Evolutionary conservation across 2,329 filamentous ascomycete genomes (phyloP), one percentile per base, ranked within the genome.

Genomic region (Sporothrix curviconia): DNA sequence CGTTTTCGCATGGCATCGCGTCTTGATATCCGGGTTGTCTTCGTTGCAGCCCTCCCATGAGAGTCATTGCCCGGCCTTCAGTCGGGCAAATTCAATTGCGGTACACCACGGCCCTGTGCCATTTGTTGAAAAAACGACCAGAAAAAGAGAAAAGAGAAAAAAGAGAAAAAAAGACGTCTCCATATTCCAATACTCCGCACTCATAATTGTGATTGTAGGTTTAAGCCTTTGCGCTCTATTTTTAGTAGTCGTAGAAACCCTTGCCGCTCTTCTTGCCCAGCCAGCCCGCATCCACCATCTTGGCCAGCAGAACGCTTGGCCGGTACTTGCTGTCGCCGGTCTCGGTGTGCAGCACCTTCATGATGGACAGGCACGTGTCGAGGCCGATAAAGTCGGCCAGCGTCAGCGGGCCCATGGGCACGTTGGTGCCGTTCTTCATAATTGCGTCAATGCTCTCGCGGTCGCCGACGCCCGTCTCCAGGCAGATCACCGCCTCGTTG

Each of bases 401-500:
- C 67, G 91, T 86, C 63, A 99, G 78, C 9, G 94, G 94, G 0
- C 94, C 94, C 94, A 99, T 99, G 24, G 94, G 94, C 40, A 99
- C 94, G 69, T 96, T 96, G 22, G 94, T 99, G 47, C 94, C 94
- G 66, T 96, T 96, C 82, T 96, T 97, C 94, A 99, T 99, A 66
- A 99, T 99, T 63, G 82, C 86, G 69, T 99, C 94, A 64, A 99
- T 99, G 62, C 92, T 89, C 68, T 97, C 92, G 65, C 89, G 87
- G 62, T 83, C 81, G 17, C 94, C 94, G 0, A 99, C 85, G 3
- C 90, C 89, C 0, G 94, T 96, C 75, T 99, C 94, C 14, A 99
- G 78, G 72, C 94, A 99, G 63, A 96, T 92, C 65, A 99, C 80
- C 8, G 95, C 94, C 75, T 99, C 94, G 71, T 99, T 99, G 77